A percentile compares a stretch with the other conserved stretches of the same genome.
Evolutionary conservation across 371 early-diverging fungal species (phyloP).

Genomic region (Mucor circinelloides): DNA sequence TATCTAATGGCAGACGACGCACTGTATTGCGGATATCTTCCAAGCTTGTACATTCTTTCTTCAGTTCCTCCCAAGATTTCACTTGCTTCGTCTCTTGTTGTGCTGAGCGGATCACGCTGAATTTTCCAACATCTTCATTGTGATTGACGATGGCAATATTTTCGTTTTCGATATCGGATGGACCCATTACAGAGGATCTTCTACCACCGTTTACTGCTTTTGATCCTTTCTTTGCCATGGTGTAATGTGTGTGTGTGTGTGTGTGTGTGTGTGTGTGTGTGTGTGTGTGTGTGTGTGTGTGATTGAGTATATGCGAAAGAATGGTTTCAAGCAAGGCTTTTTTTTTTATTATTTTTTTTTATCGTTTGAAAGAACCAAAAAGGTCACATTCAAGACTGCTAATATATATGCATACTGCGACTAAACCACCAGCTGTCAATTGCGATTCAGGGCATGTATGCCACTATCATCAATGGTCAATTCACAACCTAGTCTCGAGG

Average conservation of each 20-base stretch:
- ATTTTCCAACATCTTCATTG: conserved; percentile 25
- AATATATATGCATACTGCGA: background rate
- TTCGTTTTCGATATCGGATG: background rate
- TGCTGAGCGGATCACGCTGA: conserved; percentile 17
- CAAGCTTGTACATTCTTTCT: conserved; percentile 9
- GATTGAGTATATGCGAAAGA: background rate
- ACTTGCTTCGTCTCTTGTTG: conserved; percentile 1
- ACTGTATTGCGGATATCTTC: conserved; percentile 26
- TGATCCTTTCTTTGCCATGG: conserved; percentile 17
- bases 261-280: background rate
- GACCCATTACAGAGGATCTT: conserved; percentile 10
- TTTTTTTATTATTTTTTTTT: conserved; percentile 3
- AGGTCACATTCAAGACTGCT: conserved; percentile 8
- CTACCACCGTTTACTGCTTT: conserved; percentile 4
- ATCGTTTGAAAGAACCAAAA: background rate
- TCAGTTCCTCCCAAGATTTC: conserved; percentile 18
- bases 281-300: background rate
- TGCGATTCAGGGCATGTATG: conserved; percentile 12
- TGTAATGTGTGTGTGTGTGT: background rate
- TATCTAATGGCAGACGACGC: conserved; percentile 22
- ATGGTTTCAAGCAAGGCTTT: background rate
- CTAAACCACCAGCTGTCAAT: background rate
- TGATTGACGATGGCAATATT: conserved; percentile 5
- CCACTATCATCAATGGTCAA: conserved; percentile 34
- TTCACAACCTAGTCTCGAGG: conserved; percentile 38